Evolutionary conservation across 192 early-diverging fungal species (phyloP).

Genomic region (Phycomyces blakesleeanus): DNA sequence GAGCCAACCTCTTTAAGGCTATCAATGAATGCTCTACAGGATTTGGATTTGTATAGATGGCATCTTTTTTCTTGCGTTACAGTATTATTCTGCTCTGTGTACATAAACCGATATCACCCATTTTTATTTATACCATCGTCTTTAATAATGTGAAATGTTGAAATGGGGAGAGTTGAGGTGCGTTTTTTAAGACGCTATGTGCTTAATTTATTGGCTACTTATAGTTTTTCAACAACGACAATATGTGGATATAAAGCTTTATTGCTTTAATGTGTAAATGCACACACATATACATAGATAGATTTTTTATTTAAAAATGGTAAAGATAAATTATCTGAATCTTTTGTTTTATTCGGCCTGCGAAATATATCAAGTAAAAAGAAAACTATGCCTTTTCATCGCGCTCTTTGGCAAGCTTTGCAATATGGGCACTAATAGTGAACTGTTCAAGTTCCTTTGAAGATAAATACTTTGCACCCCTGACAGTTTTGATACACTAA

Average conservation of each 20-base stretch:
- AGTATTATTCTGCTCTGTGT: constrained; percentile 2
- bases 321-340: too few relatives aligned
- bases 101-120: neutral
- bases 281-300: neutral
- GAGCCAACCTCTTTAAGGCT: constrained; percentile 77
- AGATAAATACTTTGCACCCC: constrained; percentile 46
- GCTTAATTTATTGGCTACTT: too few relatives aligned
- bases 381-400: too few relatives aligned
- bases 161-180: too few relatives aligned
- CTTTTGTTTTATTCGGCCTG: too few relatives aligned
- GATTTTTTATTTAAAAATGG: too few relatives aligned
- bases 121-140: neutral
- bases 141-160: neutral
- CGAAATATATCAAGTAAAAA: too few relatives aligned
- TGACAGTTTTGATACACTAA: constrained; percentile 48
- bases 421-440: constrained; percentile 45
- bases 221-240: too few relatives aligned
- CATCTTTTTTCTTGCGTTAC: constrained; percentile 2
- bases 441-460: constrained; percentile 39
- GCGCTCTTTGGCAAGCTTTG: constrained; percentile 22
- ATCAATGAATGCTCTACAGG: constrained; percentile 92
- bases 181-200: too few relatives aligned
- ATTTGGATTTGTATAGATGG: constrained; percentile 75
- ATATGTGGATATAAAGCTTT: too few relatives aligned
- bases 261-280: neutral